Conservation (phyloP, 148 eudicot genomes). For the Rhododendron griersonianum region DNA sequence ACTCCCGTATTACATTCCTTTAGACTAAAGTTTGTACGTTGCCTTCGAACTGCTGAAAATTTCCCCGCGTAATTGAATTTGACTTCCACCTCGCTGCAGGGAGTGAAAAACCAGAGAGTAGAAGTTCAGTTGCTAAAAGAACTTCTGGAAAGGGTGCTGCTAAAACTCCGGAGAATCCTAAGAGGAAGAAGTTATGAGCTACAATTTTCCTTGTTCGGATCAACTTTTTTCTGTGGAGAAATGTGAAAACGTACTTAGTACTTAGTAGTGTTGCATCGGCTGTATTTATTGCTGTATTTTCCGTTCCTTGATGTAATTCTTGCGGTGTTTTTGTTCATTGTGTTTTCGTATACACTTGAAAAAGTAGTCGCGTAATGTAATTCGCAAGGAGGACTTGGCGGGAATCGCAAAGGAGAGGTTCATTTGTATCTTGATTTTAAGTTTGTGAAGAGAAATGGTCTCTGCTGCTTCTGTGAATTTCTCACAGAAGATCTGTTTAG, state of each 20-base stretch:
- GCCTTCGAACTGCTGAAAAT: background rate
- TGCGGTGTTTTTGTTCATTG: background rate
- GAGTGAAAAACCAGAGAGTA: slow-evolving; percentile 32
- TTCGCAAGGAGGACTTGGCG: background rate
- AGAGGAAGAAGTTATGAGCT: slow-evolving; percentile 51
- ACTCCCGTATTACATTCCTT: background rate
- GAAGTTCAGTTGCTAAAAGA: slow-evolving; percentile 30
- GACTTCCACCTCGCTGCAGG: slow-evolving; percentile 23
- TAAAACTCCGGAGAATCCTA: slow-evolving; percentile 43
- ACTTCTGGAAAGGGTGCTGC: slow-evolving; percentile 38
- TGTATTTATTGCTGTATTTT: too few species aligned
- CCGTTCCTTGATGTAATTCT: too few species aligned
- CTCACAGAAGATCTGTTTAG: background rate
- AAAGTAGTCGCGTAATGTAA: background rate
- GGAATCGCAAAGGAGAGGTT: background rate
- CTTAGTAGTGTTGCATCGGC: background rate
- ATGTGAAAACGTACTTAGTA: background rate
- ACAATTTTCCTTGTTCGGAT: background rate
- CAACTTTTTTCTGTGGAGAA: too few species aligned
- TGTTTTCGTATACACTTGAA: background rate
- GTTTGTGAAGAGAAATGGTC: background rate
- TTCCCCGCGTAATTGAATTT: background rate
- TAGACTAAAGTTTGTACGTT: background rate
- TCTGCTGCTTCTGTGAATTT: background rate
- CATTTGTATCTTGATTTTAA: background rate